These are phyloP conservation scores for Cordyceps farinosa DNA, from an alignment of 2,329 filamentous ascomycete genomes.

Conservation along the genomic window DNA sequence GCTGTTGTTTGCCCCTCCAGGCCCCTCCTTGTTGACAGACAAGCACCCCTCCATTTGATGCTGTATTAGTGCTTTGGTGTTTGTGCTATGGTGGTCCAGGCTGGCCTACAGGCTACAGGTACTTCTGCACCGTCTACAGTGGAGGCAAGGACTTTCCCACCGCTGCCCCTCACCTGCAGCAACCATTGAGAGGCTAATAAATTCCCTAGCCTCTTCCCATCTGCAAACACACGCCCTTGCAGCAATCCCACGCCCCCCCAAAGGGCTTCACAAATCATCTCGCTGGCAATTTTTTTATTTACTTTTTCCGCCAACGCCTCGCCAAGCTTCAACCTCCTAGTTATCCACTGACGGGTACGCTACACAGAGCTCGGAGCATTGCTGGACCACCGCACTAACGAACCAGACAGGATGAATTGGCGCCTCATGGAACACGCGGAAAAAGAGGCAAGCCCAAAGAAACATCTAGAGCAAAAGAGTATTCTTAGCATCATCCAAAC, in stretches of 20 bases:
- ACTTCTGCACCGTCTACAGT: background rate
- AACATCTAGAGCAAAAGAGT: background rate
- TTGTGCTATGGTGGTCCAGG: no score
- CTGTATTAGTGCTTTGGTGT: background rate
- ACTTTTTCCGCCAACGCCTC: conserved; percentile 9
- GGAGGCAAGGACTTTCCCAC: conserved; percentile 1
- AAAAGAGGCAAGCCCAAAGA: background rate
- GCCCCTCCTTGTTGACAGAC: no score
- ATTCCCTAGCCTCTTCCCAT: background rate
- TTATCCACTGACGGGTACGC: conserved; percentile 13
- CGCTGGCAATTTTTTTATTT: background rate
- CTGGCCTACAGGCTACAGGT: no score
- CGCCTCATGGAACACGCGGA: background rate
- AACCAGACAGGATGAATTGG: background rate
- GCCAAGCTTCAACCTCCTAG: background rate
- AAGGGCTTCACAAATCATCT: background rate
- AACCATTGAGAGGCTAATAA: conserved; percentile 10
- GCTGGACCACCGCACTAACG: background rate
- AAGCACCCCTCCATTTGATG: background rate
- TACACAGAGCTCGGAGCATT: background rate
- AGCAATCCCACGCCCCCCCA: conserved; percentile 8
- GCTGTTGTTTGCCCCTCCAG: background rate
- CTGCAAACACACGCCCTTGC: conserved; percentile 9
- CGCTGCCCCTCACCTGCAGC: conserved; percentile 12
- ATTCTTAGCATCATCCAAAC: conserved; percentile 6